Evolutionary conservation across 371 early-diverging fungal species (phyloP), one percentile per base, ranked within the genome.

Genomic region (Rhizopus microsporus): DNA sequence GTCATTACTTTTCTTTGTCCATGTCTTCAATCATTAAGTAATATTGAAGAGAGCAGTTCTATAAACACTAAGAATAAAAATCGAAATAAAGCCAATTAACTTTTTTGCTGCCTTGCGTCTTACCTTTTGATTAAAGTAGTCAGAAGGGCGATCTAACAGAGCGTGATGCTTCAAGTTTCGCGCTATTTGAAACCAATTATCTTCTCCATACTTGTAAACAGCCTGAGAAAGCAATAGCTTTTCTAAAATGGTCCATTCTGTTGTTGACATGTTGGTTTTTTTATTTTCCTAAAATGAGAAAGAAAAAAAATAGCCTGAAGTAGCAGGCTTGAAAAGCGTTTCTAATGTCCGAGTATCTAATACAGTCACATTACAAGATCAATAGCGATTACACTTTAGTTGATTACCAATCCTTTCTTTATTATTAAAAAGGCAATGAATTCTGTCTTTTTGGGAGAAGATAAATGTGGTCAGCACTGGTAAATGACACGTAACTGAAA

Each of bases 141-240:
- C 82, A 45, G 64, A 65, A n/a, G 81, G 67, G 33, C 81, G 66
- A 57, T 75, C 68, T 9, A 82, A 45, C 51, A 80, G 59, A n/a
- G 80, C 73, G 60, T 87, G 84, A 9, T 71, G 69, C 42, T 78
- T 76, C 54, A 88, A 65, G 42, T 74, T 74, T 34, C 77, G 73
- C 32, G 84, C 75, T 44, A 87, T 78, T 29, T 79, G 74, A 15
- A 75, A 67, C 87, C 87, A 88, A 51, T 80, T 78, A 46, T 81
- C 80, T 60, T 81, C 86, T n/a, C 86, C 84, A 68, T 77, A 75
- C 55, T 85, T 84, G 64, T 85, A 82, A 38, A 87, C 87, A 34
- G 85, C 77, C 58, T 88, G 88, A 16, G 77, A 82, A 13, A 88
- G 73, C 10, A 88, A 59, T 16, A 87, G 63, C 43, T 81, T 82